Evolutionary conservation across 805 yeast genomes (phyloP).

Genomic region (Yamadazyma kitorensis): DNA sequence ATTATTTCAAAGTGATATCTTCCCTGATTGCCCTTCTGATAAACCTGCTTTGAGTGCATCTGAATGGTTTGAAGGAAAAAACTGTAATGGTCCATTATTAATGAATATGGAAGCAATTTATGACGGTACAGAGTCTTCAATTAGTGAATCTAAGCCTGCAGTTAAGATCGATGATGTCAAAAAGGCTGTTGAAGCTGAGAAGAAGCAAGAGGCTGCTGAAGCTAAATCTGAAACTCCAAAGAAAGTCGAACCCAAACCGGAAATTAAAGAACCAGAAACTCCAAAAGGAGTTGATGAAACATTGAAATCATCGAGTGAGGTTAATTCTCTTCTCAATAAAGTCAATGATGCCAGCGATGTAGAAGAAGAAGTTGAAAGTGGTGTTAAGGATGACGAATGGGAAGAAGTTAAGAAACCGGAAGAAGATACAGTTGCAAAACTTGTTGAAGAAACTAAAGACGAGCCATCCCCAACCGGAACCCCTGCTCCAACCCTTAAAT

Average conservation of each 20-base stretch:
- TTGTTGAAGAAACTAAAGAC: conserved; percentile 9
- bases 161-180: conserved; percentile 25
- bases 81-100: conserved; percentile 78
- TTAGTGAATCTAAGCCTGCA: conserved; percentile 39
- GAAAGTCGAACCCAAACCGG: conserved; percentile 7
- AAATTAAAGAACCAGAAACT: conserved; percentile 13
- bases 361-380: conserved; percentile 27
- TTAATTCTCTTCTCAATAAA: conserved; percentile 32
- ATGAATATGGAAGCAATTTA: conserved; percentile 72
- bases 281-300: conserved; percentile 33
- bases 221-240: conserved; percentile 12
- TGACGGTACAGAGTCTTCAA: conserved; percentile 65
- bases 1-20: conserved; percentile 87
- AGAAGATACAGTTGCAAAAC: conserved; percentile 7
- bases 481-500: conserved; percentile 12
- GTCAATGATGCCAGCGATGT: conserved; percentile 39
- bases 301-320: conserved; percentile 35
- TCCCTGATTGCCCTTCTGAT: conserved; percentile 84
- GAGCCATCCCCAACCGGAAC: conserved; percentile 9
- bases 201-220: conserved; percentile 11
- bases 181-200: conserved; percentile 17
- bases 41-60: conserved; percentile 74
- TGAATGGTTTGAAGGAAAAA: conserved; percentile 79
- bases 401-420: conserved; percentile 36
- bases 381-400: conserved; percentile 38